These are phyloP conservation scores for Phytophthora colocasiae DNA, from an alignment of 352 stramenopile genomes.

Conservation along the genomic window DNA sequence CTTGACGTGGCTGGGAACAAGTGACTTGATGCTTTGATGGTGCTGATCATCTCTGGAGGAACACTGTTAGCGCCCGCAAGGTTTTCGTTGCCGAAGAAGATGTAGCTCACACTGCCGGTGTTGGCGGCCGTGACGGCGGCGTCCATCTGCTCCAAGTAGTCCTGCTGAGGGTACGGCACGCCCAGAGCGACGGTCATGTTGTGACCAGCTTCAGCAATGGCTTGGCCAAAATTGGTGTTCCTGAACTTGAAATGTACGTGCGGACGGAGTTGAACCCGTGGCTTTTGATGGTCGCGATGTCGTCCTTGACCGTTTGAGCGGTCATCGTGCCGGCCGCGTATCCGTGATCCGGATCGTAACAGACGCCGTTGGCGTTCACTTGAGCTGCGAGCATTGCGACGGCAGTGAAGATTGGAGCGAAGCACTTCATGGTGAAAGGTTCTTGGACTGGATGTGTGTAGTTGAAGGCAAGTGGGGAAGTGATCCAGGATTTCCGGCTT, in stretches of 20 bases:
- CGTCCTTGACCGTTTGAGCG: slow-evolving; percentile 33
- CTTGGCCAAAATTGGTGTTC: slow-evolving; percentile 42
- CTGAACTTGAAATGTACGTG: slow-evolving; percentile 73
- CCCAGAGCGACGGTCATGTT: slow-evolving; percentile 49
- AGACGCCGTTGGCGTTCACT: slow-evolving; percentile 62
- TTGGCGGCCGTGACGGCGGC: slow-evolving; percentile 50
- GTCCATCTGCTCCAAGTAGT: slow-evolving; percentile 45
- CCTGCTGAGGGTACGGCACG: slow-evolving; percentile 50
- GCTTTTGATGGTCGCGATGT: slow-evolving; percentile 58
- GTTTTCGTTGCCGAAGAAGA: slow-evolving; percentile 79
- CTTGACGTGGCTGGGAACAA: slow-evolving; percentile 52
- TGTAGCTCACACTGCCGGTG: slow-evolving; percentile 50
- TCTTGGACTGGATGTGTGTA: slow-evolving; percentile 3
- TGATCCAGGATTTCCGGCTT: slow-evolving; percentile 12
- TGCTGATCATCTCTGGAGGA: slow-evolving; percentile 36
- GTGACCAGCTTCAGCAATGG: slow-evolving; percentile 46
- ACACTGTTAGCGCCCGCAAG: slow-evolving; percentile 35
- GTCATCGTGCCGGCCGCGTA: slow-evolving; percentile 24
- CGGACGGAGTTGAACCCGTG: slow-evolving; percentile 64
- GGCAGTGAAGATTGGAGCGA: slow-evolving; percentile 28
- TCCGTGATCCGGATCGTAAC: slow-evolving; percentile 67
- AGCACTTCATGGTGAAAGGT: slow-evolving; percentile 45
- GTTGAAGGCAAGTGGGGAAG: slow-evolving; percentile 31
- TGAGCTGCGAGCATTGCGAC: slow-evolving; percentile 29
- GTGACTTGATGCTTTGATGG: slow-evolving; percentile 54